Percentiles rank a stretch among this genome's conserved stretches.
These are phyloP conservation scores for Scedosporium minutisporum DNA, from an alignment of 2,329 filamentous ascomycete genomes.

Conservation along the genomic window DNA sequence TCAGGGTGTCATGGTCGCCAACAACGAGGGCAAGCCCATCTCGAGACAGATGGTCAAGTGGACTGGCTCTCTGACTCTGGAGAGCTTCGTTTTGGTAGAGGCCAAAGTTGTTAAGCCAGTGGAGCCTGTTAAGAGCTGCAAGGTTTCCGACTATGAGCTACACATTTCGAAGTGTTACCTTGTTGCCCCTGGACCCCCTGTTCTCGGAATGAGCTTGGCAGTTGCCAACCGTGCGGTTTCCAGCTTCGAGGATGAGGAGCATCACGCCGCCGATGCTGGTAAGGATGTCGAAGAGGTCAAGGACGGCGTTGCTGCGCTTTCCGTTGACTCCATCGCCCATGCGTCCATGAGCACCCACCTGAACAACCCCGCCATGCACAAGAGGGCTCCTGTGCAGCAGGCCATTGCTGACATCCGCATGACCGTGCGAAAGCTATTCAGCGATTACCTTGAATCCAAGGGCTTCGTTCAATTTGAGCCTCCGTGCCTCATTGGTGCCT, in stretches of 20 bases:
- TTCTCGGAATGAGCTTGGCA: constrained; percentile 48
- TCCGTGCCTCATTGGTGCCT: constrained; percentile 78
- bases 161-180: constrained; percentile 81
- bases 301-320: constrained; percentile 23
- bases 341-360: constrained; percentile 78
- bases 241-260: constrained; percentile 50
- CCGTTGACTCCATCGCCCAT: constrained; percentile 45
- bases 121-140: constrained; percentile 81
- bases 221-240: constrained; percentile 44
- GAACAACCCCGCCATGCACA: constrained; percentile 87
- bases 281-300: constrained; percentile 32
- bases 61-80: constrained; percentile 61
- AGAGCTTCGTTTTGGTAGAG: constrained; percentile 76
- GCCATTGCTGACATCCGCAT: constrained; percentile 53
- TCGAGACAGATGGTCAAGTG: constrained; percentile 94
- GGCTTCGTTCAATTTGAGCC: constrained; percentile 81
- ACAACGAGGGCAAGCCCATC: constrained; percentile 57
- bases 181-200: constrained; percentile 52
- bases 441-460: constrained; percentile 65
- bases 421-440: constrained; percentile 61
- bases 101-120: constrained; percentile 71
- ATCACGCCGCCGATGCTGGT: constrained; percentile 19
- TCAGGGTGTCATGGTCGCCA: constrained; percentile 70
- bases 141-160: constrained; percentile 70
- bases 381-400: constrained; percentile 83